Conservation (phyloP, 2,329 filamentous ascomycete species). For the Calonectria naviculata region DNA sequence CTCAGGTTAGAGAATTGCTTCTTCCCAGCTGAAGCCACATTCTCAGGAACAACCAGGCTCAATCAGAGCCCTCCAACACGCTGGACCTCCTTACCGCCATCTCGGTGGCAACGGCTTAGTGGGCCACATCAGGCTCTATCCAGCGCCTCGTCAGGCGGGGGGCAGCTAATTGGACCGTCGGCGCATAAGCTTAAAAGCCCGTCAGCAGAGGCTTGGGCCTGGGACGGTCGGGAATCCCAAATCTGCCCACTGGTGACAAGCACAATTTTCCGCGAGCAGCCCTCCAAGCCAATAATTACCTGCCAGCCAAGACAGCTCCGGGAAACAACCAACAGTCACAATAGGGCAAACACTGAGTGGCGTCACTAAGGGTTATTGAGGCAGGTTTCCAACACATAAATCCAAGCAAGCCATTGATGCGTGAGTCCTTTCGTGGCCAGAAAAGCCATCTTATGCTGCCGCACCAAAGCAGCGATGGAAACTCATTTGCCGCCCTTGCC, state of each 20-base stretch:
- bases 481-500: background rate
- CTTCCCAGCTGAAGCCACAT: background rate
- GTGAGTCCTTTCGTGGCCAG: background rate
- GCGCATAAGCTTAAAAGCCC: background rate
- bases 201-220: background rate
- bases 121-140: background rate
- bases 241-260: background rate
- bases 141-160: background rate
- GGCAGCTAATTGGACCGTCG: background rate
- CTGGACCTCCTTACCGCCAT: background rate
- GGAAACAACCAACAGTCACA: background rate
- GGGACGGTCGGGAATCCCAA: background rate
- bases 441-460: background rate
- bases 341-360: background rate
- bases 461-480: background rate
- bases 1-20: background rate
- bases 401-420: background rate
- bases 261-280: background rate
- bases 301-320: background rate
- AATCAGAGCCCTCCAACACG: background rate
- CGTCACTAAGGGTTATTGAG: background rate
- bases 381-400: background rate
- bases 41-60: too few species aligned
- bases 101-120: background rate
- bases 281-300: slow-evolving; percentile 1